Evolutionary conservation across 169 alveolate genomes (phyloP), one percentile per base, ranked within the genome.

Genomic region (Prorocentrum cordatum): DNA sequence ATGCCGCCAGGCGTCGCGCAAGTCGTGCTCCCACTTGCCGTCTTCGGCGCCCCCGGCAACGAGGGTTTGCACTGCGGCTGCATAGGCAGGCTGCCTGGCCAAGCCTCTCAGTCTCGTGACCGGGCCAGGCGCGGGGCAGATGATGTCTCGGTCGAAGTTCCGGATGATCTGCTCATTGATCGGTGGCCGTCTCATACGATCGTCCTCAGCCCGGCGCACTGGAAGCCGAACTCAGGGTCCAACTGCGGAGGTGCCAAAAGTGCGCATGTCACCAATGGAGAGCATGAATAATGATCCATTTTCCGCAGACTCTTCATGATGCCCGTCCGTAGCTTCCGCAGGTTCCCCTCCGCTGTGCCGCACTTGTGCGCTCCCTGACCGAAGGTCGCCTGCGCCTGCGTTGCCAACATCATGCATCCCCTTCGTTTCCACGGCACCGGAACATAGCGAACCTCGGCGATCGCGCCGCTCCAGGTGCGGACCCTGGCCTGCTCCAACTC

Each of bases 161-260:
- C n/a, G n/a, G n/a, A n/a, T n/a, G n/a, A n/a, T n/a, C n/a, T n/a
- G n/a, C n/a, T n/a, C n/a, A n/a, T n/a, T n/a, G n/a, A n/a, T n/a
- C n/a, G n/a, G n/a, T n/a, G n/a, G n/a, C n/a, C n/a, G n/a, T n/a
- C n/a, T n/a, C n/a, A n/a, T n/a, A n/a, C n/a, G n/a, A n/a, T n/a
- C n/a, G n/a, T n/a, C n/a, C n/a, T n/a, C n/a, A n/a, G n/a, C n/a
- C n/a, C n/a, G n/a, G n/a, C n/a, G n/a, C n/a, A n/a, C n/a, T n/a
- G n/a, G n/a, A n/a, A n/a, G n/a, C 66, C 83, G 24, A 71, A 71
- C 24, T 71, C 32, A 3, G 83, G 83, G 29, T 71, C 83, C 5
- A 71, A 47, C 29, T 71, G 83, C 2, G 45, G 67, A 1, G 83
- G 83, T 29, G 14, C 14, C 32, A 71, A n/a, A 14, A 71, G 16